Base-by-base conservation (phyloP, 176 grass and related monocot genomes). In the Phoenix roebelenii region DNA sequence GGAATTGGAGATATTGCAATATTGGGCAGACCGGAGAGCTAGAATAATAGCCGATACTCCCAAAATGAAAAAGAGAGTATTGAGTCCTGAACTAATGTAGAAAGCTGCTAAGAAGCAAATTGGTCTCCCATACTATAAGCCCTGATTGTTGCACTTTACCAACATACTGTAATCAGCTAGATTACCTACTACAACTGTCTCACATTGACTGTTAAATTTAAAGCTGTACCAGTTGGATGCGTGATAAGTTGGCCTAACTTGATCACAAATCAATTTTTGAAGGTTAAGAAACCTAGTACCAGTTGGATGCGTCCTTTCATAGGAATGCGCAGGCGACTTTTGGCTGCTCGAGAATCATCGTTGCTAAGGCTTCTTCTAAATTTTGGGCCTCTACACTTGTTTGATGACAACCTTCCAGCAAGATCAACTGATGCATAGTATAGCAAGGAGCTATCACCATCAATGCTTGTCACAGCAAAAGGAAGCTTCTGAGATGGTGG, bases 371-470 rank as follows among this genome's bases (percentile, higher is more conserved):
- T 63, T 63, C 59, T 55, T 54, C 49, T 73, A 12, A 63, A 55
- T 48, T 83, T 81, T 71, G 77, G 68, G 22, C 82, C 84, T 75
- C 62, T 63, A 51, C 57, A 74, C 52, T 74, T 90, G 58, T 77
- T 88, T 16, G 73, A 59, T 71, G 66, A 25, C 65, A 88, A 68
- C 55, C 81, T 80, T 35, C 81, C 81, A 10, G 48, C 84, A 80
- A 97, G 78, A 72, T 88, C 70, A 69, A 97, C 92, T 0, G 93
- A 88, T 3, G 93, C 82, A 77, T 92, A 97, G 67, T 97, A 97
- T 48, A 97, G 48, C 48, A 97, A 59, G n/a, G 87, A 91, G 66
- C 70, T 88, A 82, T 97, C 84, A 51, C 78, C 78, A 64, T 97
- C 93, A 57, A 97, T 85, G 69, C 81, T 97, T 51, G 76, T 83